phyloP scores from a whole-genome alignment of 495 filamentous ascomycete species.

The Penicillium dipodomyicola region DNA sequence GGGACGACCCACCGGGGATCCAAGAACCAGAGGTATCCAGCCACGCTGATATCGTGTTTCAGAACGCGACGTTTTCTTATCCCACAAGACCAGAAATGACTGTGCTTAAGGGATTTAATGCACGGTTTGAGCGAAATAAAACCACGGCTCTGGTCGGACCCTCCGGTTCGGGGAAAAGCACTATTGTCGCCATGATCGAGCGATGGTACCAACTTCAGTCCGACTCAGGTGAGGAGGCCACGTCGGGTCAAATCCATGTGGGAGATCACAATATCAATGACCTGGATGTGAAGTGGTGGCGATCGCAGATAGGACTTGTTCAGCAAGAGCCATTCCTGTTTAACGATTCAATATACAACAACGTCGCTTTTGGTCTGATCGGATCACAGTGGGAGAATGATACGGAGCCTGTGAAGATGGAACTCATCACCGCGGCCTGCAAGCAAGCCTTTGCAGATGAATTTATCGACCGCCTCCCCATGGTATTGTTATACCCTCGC shows the following conservation, averaged over 20 bases:
- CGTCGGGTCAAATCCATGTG: constrained; percentile 27
- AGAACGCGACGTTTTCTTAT: constrained; percentile 62
- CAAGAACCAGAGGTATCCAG: constrained; percentile 22
- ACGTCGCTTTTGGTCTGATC: constrained; percentile 75
- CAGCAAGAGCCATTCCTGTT: constrained; percentile 51
- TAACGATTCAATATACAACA: constrained; percentile 71
- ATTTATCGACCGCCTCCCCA: constrained; percentile 37
- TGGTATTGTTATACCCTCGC: constrained; percentile 13
- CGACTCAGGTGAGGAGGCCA: constrained; percentile 58
- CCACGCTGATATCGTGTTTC: constrained; percentile 54
- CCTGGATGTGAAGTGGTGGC: constrained; percentile 78
- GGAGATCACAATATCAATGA: constrained; percentile 45
- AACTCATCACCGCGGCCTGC: constrained; percentile 53
- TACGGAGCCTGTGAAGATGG: constrained; percentile 44
- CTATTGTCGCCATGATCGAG: too few species aligned
- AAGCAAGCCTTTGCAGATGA: constrained; percentile 56
- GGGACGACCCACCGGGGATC: constrained; percentile 13
- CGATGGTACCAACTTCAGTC: constrained; percentile 45
- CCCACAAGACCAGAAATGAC: constrained; percentile 40
- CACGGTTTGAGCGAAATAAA: constrained; percentile 12
- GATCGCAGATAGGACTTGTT: constrained; percentile 78
- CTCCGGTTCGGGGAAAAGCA: too few species aligned
- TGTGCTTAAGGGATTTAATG: constrained; percentile 43
- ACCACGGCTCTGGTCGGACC: too few species aligned
- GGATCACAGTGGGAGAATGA: constrained; percentile 59